Conservation (phyloP, 257 asterid genomes). For the Datura wrightii region DNA sequence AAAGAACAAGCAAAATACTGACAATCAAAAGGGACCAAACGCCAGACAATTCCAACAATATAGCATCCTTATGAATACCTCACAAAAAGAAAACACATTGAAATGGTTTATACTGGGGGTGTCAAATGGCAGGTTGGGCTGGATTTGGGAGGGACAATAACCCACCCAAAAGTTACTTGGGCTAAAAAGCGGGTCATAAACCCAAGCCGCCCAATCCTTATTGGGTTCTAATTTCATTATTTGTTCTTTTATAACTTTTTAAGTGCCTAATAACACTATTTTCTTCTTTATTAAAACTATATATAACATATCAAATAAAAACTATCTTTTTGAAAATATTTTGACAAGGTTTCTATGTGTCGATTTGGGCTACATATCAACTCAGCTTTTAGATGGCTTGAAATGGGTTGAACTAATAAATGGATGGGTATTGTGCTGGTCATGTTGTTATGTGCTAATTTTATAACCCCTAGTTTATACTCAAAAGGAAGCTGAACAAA, state of each 20-base stretch:
- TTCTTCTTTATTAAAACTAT: no score
- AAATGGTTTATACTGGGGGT: constrained; percentile 10
- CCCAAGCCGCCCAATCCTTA: not conserved
- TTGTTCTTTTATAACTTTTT: no score
- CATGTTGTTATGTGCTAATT: not conserved
- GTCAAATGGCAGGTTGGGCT: not conserved
- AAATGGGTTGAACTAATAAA: not conserved
- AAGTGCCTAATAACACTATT: no score
- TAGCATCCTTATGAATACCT: not conserved
- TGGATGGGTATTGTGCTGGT: not conserved
- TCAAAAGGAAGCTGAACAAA: constrained; percentile 21
- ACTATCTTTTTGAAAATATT: no score
- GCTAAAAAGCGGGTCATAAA: not conserved
- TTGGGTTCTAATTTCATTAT: not conserved
- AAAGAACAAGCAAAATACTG: constrained; percentile 1
- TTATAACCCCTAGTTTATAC: no score
- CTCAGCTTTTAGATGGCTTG: not conserved
- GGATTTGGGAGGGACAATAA: not conserved
- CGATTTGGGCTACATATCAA: no score
- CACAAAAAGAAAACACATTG: not conserved
- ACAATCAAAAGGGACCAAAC: not conserved
- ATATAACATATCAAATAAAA: no score
- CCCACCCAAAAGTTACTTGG: not conserved
- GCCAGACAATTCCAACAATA: not conserved
- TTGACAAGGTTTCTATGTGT: no score